A percentile compares a stretch with the other conserved stretches of the same genome.
phyloP scores from a whole-genome alignment of 768 basidiomycete species.

The Pulveroboletus sp. region DNA sequence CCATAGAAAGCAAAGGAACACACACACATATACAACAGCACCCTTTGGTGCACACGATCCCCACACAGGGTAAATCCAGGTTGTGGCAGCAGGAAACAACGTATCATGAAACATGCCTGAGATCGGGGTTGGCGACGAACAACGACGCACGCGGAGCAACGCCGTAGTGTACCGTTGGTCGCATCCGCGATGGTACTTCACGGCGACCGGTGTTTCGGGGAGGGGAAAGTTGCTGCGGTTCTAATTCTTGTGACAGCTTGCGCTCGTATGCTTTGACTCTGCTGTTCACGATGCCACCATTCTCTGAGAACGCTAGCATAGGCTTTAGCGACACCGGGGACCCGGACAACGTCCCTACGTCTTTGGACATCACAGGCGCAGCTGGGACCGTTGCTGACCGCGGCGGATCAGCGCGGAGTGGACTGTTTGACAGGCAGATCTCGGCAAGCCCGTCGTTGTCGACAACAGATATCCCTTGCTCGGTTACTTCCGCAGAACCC shows the following conservation, averaged over 20 bases:
- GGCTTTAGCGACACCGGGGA: background rate
- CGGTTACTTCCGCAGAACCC: slow-evolving; percentile 22
- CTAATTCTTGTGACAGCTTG: slow-evolving; percentile 50
- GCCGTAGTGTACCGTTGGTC: slow-evolving; percentile 52
- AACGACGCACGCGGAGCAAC: slow-evolving; percentile 58
- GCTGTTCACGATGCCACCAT: slow-evolving; percentile 37
- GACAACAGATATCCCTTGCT: slow-evolving; percentile 11
- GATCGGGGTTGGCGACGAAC: slow-evolving; percentile 66
- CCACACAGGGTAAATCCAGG: slow-evolving; percentile 1
- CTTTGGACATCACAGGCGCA: background rate
- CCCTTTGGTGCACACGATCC: background rate
- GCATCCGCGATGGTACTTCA: slow-evolving; percentile 38
- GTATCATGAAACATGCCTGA: slow-evolving; percentile 13
- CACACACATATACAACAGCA: slow-evolving; percentile 8
- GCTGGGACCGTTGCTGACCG: slow-evolving; percentile 9
- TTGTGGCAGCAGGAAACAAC: background rate
- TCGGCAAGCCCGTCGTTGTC: slow-evolving; percentile 8
- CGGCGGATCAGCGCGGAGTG: slow-evolving; percentile 15
- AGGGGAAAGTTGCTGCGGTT: slow-evolving; percentile 31
- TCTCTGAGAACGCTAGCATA: background rate
- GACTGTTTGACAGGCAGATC: slow-evolving; percentile 5
- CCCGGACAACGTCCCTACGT: slow-evolving; percentile 4
- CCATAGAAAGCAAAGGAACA: slow-evolving; percentile 3
- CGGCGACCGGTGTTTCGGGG: slow-evolving; percentile 38
- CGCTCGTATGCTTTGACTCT: slow-evolving; percentile 58